Evolutionary conservation across 352 stramenopile genomes (phyloP), one percentile per base, ranked within the genome.

Genomic region (Vaucheria bursata): DNA sequence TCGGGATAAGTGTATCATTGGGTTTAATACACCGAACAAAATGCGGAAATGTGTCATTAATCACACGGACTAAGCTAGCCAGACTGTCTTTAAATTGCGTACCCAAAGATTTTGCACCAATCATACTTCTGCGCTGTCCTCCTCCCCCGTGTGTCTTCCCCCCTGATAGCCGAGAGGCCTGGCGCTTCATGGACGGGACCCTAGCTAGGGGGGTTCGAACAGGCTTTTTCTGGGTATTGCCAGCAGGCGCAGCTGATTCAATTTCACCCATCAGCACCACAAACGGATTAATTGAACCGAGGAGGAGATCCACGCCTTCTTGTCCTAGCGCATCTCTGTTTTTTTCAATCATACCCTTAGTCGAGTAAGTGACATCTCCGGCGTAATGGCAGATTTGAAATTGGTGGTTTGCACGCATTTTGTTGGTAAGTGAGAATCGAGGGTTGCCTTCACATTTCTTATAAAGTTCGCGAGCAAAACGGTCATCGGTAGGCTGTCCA

Each of bases 31-130:
- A 95, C 33, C 91, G 88, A 33, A 95, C 90, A 34, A 37, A 68
- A 80, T 98, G 94, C 31, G 94, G 96, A 73, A 91, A 89, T 0
- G 93, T 97, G 38, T 88, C 87, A 78, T 96, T 91, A 38, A 99
- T 89, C 72, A 94, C 97, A 37, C 92, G 88, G 5, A 98, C 89
- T 45, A 98, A 85, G 7, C 69, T 69, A 38, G 69, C 75, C n/a
- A 82, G 77, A 50, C 70, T 73, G 6, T 81, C 75, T 12, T 59
- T 49, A 65, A 81, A 81, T 59, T 81, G 75, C 1, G 75, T 72
- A 65, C 75, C 75, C 6, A 81, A 71, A 0, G 75, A 81, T 39
- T 81, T 81, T 25, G 75, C 75, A 29, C 75, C 75, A 53, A 81
- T 81, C 0, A 71, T 81, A 25, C 49, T 71, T 29, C 75, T 69